A percentile compares a stretch with the other conserved stretches of the same genome.
phyloP scores from a whole-genome alignment of 352 stramenopile genomes.

The Pythium sp. region DNA sequence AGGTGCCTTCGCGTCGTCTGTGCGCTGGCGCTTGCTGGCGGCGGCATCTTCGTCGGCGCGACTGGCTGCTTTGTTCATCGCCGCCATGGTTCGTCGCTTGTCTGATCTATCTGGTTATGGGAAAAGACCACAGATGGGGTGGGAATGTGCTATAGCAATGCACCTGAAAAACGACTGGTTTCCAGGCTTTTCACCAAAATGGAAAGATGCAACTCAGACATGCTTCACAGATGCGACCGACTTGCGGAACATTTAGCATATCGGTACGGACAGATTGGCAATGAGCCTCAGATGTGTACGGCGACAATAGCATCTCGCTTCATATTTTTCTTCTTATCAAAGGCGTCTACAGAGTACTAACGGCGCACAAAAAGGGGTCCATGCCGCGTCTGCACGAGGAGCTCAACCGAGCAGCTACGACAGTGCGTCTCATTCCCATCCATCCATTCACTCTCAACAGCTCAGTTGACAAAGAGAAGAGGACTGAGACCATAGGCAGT shows the following conservation, averaged over 20 bases:
- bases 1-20: constrained; percentile 18
- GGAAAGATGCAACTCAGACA: not conserved
- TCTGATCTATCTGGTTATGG: not conserved
- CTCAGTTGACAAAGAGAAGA: not conserved
- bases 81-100: not conserved
- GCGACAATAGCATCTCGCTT: constrained; percentile 8
- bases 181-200: constrained; percentile 3
- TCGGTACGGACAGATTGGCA: too few relatives aligned
- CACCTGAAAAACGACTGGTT: constrained; percentile 30
- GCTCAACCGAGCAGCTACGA: not conserved
- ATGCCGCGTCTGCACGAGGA: not conserved
- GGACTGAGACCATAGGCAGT: not conserved
- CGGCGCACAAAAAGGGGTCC: constrained; percentile 12
- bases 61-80: constrained; percentile 13
- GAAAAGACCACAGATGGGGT: not conserved
- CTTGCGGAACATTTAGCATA: too few relatives aligned
- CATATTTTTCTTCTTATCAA: constrained; percentile 12
- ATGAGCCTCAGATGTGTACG: not conserved
- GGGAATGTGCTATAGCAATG: constrained; percentile 17
- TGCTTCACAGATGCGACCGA: not conserved
- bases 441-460: not conserved
- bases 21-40: constrained; percentile 41
- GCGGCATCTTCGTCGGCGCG: not conserved
- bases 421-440: not conserved
- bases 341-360: constrained; percentile 17